Evolutionary conservation across 179 eudicot species (phyloP).

Genomic region (Monotropa hypopitys): DNA sequence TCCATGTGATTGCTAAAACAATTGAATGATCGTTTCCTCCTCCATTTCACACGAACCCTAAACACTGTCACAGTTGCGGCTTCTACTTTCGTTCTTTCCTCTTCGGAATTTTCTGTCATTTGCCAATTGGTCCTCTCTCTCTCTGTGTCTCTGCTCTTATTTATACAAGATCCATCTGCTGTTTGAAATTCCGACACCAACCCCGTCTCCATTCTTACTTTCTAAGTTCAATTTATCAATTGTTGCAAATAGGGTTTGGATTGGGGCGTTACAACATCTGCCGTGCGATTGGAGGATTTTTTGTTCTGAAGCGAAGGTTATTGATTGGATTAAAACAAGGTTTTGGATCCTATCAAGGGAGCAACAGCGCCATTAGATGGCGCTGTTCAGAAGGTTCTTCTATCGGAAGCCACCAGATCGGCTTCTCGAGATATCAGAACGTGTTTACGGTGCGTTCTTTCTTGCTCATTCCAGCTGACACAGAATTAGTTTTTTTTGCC

Average conservation of each 20-base stretch:
- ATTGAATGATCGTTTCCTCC: slow-evolving; percentile 2
- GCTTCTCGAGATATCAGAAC: slow-evolving; percentile 85
- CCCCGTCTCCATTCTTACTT: neutral
- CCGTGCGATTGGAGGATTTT: neutral
- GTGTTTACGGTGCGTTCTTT: slow-evolving; percentile 57
- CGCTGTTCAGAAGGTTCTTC: slow-evolving; percentile 93
- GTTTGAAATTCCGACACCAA: neutral
- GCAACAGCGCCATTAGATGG: slow-evolving; percentile 93
- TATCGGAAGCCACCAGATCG: slow-evolving; percentile 93
- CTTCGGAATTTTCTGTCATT: neutral
- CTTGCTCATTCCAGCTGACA: neutral
- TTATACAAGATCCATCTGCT: neutral
- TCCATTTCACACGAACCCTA: slow-evolving; percentile 3
- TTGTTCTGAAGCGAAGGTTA: slow-evolving; percentile 2
- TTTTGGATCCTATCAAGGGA: slow-evolving; percentile 58
- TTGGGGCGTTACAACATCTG: slow-evolving; percentile 7
- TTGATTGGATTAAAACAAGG: slow-evolving; percentile 11
- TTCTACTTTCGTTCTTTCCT: neutral
- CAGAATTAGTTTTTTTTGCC: slow-evolving; percentile 15
- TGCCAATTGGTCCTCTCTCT: neutral
- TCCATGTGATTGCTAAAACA: neutral
- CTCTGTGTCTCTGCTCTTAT: neutral
- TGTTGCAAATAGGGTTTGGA: neutral
- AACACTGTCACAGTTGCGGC: neutral
- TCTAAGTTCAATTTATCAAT: neutral